These are phyloP conservation scores for Chaetomium strumarium DNA, from an alignment of 2,329 filamentous ascomycete species.

Conservation along the genomic window DNA sequence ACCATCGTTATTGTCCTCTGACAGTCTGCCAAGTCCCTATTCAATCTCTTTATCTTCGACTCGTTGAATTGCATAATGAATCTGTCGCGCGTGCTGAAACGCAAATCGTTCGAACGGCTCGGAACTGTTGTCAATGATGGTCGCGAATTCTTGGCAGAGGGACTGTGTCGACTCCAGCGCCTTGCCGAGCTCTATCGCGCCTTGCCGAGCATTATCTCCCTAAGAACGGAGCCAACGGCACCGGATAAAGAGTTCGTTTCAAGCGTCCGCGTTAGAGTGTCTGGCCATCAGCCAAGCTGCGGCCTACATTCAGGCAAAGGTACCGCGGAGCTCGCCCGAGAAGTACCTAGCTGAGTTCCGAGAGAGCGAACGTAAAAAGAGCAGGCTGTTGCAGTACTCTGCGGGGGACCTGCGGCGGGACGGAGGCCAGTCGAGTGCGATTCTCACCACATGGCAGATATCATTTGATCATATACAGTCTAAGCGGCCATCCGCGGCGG, in stretches of 20 bases:
- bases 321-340: slow-evolving; percentile 27
- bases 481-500: slow-evolving; percentile 30
- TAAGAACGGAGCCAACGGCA: slow-evolving; percentile 6
- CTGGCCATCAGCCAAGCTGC: slow-evolving; percentile 31
- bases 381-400: slow-evolving; percentile 15
- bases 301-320: slow-evolving; percentile 28
- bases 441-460: slow-evolving; percentile 27
- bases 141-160: slow-evolving; percentile 7
- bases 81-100: slow-evolving; percentile 11
- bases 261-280: slow-evolving; percentile 8
- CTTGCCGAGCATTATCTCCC: slow-evolving; percentile 9
- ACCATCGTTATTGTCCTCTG: slow-evolving; percentile 17
- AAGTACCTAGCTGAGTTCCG: slow-evolving; percentile 35
- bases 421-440: slow-evolving; percentile 22
- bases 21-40: slow-evolving; percentile 14
- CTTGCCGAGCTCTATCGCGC: slow-evolving; percentile 6
- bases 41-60: slow-evolving; percentile 12
- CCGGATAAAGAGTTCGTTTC: slow-evolving; percentile 7
- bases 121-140: slow-evolving; percentile 5
- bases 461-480: slow-evolving; percentile 30
- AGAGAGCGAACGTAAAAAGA: slow-evolving; percentile 1
- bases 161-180: slow-evolving; percentile 8
- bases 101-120: slow-evolving; percentile 8
- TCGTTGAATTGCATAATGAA: slow-evolving; percentile 13
- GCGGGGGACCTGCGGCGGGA: slow-evolving; percentile 19